A percentile compares a stretch with the other conserved stretches of the same genome.
Evolutionary conservation across 139 green algal species (phyloP).

Genomic region (Micromonas commoda): DNA sequence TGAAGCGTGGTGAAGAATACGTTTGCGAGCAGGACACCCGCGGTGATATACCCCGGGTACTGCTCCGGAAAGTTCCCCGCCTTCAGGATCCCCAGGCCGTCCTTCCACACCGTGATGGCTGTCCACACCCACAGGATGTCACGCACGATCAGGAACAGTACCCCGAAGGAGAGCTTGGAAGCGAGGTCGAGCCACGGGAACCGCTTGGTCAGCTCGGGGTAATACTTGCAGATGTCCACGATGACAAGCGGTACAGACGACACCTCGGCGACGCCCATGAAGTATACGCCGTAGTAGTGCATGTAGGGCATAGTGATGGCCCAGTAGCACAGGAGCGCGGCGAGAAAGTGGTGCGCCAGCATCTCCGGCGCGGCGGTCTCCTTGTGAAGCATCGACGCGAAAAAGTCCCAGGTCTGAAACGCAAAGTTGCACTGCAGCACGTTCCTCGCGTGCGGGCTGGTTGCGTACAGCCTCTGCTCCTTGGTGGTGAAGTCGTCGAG

Average conservation of each 20-base stretch:
- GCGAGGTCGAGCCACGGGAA: neutral
- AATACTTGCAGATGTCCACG: conserved; percentile 13
- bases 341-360: conserved; percentile 8
- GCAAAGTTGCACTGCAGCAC: conserved; percentile 1
- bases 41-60: neutral
- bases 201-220: neutral
- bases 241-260: neutral
- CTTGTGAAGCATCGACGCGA: neutral
- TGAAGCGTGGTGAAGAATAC: conserved; percentile 25
- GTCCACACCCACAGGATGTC: neutral
- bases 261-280: conserved; percentile 16
- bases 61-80: neutral
- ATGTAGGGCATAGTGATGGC: neutral
- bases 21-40: neutral
- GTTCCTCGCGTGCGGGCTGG: neutral
- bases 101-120: neutral
- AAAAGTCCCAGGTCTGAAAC: conserved; percentile 21
- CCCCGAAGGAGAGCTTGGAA: neutral
- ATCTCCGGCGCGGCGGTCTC: conserved; percentile 5
- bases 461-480: neutral
- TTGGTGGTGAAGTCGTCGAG: neutral
- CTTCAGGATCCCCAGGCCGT: neutral
- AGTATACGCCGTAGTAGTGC: conserved; percentile 18
- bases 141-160: conserved; percentile 3
- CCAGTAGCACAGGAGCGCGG: conserved; percentile 1